Conservation (phyloP, 352 stramenopile genomes). For the Phytopythium oedochilum region DNA sequence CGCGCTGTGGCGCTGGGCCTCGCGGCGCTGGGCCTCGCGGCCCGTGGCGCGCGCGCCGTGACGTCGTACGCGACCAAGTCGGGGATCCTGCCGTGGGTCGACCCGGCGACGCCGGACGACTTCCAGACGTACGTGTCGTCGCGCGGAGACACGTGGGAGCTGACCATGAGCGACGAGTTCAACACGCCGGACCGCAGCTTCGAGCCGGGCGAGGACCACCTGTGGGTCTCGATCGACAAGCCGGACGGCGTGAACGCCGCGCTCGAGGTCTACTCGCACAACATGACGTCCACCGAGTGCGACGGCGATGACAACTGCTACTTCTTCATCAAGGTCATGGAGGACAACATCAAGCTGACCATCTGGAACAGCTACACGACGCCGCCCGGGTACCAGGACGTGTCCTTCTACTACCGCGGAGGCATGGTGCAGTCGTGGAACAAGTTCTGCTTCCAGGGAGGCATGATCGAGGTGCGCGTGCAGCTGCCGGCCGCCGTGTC, state of each 20-base stretch:
- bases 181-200: slow-evolving; percentile 63
- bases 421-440: slow-evolving; percentile 92
- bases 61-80: slow-evolving; percentile 24
- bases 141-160: slow-evolving; percentile 46
- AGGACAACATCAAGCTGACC: slow-evolving; percentile 23
- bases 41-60: not conserved
- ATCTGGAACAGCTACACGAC: slow-evolving; percentile 63
- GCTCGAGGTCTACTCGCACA: slow-evolving; percentile 90
- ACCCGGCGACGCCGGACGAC: slow-evolving; percentile 25
- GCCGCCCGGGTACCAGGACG: slow-evolving; percentile 22
- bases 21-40: not conserved
- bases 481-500: slow-evolving; percentile 81
- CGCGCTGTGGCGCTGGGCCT: not conserved
- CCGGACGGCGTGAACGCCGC: slow-evolving; percentile 72
- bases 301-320: slow-evolving; percentile 38
- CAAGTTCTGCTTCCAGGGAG: slow-evolving; percentile 93
- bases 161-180: slow-evolving; percentile 73
- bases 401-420: slow-evolving; percentile 37
- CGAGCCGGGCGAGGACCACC: slow-evolving; percentile 81
- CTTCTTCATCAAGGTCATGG: slow-evolving; percentile 35
- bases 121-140: slow-evolving; percentile 25
- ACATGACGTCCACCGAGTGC: slow-evolving; percentile 48
- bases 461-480: slow-evolving; percentile 85
- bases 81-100: slow-evolving; percentile 28
- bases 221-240: slow-evolving; percentile 81